Evolutionary conservation across 1,284 basidiomycete genomes (phyloP), one percentile per base, ranked within the genome.

Genomic region (Sporisorium iseilematis-ciliati): DNA sequence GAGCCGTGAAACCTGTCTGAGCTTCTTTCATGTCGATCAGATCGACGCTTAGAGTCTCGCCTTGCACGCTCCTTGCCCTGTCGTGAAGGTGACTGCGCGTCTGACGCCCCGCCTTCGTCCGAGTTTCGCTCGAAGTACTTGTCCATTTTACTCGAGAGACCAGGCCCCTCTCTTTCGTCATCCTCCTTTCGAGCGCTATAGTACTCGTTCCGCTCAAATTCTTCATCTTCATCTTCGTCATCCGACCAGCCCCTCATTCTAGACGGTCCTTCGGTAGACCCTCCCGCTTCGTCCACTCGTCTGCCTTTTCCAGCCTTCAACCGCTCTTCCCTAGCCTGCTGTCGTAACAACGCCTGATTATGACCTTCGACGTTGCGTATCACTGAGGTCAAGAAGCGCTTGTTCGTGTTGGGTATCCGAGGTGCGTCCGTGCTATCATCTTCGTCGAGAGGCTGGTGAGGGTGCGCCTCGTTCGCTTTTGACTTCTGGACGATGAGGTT

Each of bases 71-170:
- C 23, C 14, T 46, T 21, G n/a, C 25, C 20, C 42, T 23, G 42
- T 14, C 8, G 42, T 25, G 23, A n/a, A 29, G 7, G 16, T 3
- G 26, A 48, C 26, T 7, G 46, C 29, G 25, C n/a, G 20, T n/a
- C 16, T 21, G 46, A 48, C 25, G 21, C 16, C 29, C n/a, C 35
- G 35, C 35, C 26, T n/a, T 23, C 26, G 46, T 48, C 26, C 46
- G 46, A 29, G 8, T 26, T 14, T 31, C 79, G 73, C 35, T 66
- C 50, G 42, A 83, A 83, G 52, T 83, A 78, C 42, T 59, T 63
- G 54, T 82, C 81, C 81, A 83, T 83, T 65, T 81, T 83, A 35
- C 77, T 81, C 6, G 54, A 58, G 2, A 58, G 33, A 1, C 33
- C 53, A 7, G n/a, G n/a, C 21, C 16, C 23, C 3, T 43, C 41